Evolutionary conservation across 2,329 filamentous ascomycete species (phyloP), one percentile per base, ranked within the genome.

Genomic region (Botrytis galanthina): DNA sequence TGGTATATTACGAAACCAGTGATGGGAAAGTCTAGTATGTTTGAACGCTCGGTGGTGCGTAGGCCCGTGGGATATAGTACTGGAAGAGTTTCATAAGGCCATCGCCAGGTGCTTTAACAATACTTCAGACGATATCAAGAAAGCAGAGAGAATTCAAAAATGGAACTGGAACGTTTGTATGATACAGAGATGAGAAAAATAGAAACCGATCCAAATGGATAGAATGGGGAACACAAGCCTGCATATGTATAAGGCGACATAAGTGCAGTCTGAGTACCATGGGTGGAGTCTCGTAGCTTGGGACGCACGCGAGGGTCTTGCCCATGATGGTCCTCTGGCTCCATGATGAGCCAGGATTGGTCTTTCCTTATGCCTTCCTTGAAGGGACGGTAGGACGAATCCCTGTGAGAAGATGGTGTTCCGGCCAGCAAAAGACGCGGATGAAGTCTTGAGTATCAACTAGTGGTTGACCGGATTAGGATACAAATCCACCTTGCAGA

Each of bases 1-100:
- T 68, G 61, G 32, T 46, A 69, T 57, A 44, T 73, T 48, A n/a
- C 51, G 54, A 51, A 35, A 29, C 51, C 44, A 67, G 60, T 71
- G 48, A 57, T 59, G 32, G 32, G 57, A 35, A 44, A 32, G n/a
- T 32, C 60, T 29, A 69, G 57, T 64, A 51, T 54, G 44, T 70
- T 74, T 75, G 64, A 72, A 75, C 74, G 69, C 75, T 59, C 39
- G 72, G 71, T 73, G 73, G 69, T 76, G 75, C 73, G 74, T 59
- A 73, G 74, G 71, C 63, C 73, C 74, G 68, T 68, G 61, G 59
- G 67, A 61, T 46, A 68, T 67, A 46, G 66, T 63, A 32, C 48
- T 57, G 37, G 46, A 73, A 68, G 64, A 62, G 70, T 74, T 75
- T 78, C 74, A 78, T 74, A 68, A 73, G 68, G 70, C 70, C 76